Percentiles rank a stretch among this genome's conserved stretches.
Evolutionary conservation across 371 early-diverging fungal species (phyloP).

Genomic region (Mucor piriformis): DNA sequence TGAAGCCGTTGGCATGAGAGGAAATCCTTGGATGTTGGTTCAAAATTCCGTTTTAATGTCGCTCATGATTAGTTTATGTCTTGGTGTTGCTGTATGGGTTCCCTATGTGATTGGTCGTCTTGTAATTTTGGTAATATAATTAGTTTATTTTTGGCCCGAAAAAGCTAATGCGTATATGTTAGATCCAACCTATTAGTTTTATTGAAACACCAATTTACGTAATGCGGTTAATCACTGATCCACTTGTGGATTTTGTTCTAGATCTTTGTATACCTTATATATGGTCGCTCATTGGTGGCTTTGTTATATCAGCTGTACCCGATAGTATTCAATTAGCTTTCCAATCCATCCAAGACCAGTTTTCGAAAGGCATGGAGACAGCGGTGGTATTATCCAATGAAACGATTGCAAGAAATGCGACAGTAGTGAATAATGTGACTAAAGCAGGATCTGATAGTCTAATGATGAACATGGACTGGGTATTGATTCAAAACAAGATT

Average conservation of each 20-base stretch:
- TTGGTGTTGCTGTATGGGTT: conserved; percentile 73
- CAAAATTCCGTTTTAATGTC: conserved; percentile 79
- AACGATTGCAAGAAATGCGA: not conserved
- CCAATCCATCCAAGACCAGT: conserved; percentile 1
- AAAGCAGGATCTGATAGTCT: not conserved
- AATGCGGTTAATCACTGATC: conserved; percentile 54
- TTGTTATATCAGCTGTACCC: conserved; percentile 10
- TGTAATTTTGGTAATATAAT: conserved; percentile 37
- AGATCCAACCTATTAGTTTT: conserved; percentile 50
- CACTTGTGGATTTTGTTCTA: conserved; percentile 52
- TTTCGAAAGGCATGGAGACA: not conserved
- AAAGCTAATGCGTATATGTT: not conserved
- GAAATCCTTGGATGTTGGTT: conserved; percentile 68
- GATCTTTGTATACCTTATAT: conserved; percentile 40
- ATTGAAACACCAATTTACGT: conserved; percentile 48
- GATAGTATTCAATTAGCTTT: conserved; percentile 7
- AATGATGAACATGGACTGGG: conserved; percentile 14
- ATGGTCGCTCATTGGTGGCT: conserved; percentile 28
- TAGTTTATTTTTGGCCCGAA: not conserved
- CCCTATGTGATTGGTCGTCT: conserved; percentile 72
- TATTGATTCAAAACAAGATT: conserved; percentile 26
- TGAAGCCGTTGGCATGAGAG: conserved; percentile 87
- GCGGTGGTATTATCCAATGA: not conserved
- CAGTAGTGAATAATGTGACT: not conserved
- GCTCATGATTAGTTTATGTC: conserved; percentile 65